These are phyloP conservation scores for Celoporthe dispersa DNA, from an alignment of 2,329 filamentous ascomycete genomes.

Conservation along the genomic window DNA sequence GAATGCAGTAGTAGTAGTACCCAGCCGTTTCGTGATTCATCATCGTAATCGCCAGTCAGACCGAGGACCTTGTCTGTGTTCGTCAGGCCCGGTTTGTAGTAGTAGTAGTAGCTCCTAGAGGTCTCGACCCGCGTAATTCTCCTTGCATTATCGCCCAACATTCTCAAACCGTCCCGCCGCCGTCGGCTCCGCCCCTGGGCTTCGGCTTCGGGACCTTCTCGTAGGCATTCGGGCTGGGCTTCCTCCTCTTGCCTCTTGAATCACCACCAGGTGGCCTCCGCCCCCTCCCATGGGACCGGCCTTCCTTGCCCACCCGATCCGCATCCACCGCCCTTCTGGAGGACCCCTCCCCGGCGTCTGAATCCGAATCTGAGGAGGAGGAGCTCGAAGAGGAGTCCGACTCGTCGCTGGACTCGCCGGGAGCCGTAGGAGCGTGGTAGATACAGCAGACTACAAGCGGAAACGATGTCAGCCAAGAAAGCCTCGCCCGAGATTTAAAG, in stretches of 20 bases:
- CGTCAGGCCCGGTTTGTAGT: background rate
- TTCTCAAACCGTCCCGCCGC: slow-evolving; percentile 20
- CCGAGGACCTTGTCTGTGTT: background rate
- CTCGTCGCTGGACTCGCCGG: slow-evolving; percentile 81
- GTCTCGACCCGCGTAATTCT: background rate
- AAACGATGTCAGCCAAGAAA: background rate
- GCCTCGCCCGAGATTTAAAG: background rate
- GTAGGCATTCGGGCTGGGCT: slow-evolving; percentile 30
- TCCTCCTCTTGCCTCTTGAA: slow-evolving; percentile 18
- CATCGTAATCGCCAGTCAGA: too few relatives aligned
- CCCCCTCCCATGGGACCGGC: slow-evolving; percentile 19
- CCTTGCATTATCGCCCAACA: background rate
- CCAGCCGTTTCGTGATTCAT: slow-evolving; percentile 3
- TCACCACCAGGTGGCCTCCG: slow-evolving; percentile 16
- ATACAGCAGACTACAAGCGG: slow-evolving; percentile 86
- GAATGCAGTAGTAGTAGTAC: background rate
- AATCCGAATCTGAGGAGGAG: slow-evolving; percentile 43
- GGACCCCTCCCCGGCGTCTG: slow-evolving; percentile 47
- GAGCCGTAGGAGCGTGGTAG: slow-evolving; percentile 83
- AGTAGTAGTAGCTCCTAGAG: background rate
- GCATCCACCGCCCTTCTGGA: slow-evolving; percentile 39
- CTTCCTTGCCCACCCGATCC: slow-evolving; percentile 20
- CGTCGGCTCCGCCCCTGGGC: slow-evolving; percentile 20
- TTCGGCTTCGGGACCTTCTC: slow-evolving; percentile 31
- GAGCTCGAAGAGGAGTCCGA: slow-evolving; percentile 61